Percentiles rank a stretch among this genome's conserved stretches.
These are phyloP conservation scores for Rhizophagus prolifer DNA, from an alignment of 192 early-diverging fungal species.

Conservation along the genomic window DNA sequence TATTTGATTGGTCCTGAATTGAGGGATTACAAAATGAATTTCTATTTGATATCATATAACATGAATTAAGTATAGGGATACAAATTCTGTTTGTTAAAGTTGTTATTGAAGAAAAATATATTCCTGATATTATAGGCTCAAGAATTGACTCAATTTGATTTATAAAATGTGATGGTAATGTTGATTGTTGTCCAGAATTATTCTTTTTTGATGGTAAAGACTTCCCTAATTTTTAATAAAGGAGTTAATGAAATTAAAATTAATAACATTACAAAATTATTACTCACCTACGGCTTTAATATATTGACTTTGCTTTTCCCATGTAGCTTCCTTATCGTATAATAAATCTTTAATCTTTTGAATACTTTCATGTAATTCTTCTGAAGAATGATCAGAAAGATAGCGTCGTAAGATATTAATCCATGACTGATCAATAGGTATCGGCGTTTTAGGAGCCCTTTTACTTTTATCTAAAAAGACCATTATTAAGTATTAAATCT, in stretches of 20 bases:
- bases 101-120: conserved; percentile 40
- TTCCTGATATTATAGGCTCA: conserved; percentile 30
- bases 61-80: conserved; percentile 33
- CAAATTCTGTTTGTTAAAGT: conserved; percentile 36
- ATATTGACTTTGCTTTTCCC: conserved; percentile 36
- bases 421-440: conserved; percentile 12
- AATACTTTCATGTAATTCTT: not conserved
- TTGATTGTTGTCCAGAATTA: not conserved
- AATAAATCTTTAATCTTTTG: conserved; percentile 24
- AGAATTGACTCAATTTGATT: conserved; percentile 32
- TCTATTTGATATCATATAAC: not conserved
- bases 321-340: conserved; percentile 16
- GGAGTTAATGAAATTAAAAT: not conserved
- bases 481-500: not conserved
- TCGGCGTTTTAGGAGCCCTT: not conserved
- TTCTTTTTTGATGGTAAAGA: conserved; percentile 5
- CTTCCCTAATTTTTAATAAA: conserved; percentile 2
- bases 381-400: not conserved
- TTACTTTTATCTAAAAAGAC: not conserved
- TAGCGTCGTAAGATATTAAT: not conserved
- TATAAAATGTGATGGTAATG: conserved; percentile 18
- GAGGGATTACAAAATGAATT: not conserved
- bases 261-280: not conserved
- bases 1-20: not conserved
- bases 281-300: conserved; percentile 35